phyloP scores from a whole-genome alignment of 805 yeast genomes.

The Kurtzmaniella cleridarum region DNA sequence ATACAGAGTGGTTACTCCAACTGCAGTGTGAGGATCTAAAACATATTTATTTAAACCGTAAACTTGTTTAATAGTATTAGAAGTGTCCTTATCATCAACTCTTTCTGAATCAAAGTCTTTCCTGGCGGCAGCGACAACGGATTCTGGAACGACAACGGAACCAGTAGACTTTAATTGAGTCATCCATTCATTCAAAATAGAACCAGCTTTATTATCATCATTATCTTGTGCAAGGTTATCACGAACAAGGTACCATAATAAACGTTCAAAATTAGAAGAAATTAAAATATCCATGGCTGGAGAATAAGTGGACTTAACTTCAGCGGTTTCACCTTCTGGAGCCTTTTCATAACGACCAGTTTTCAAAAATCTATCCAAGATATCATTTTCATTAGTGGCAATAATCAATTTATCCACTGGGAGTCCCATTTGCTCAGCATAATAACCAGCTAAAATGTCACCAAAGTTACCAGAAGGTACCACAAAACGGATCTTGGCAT shows the following conservation, averaged over 20 bases:
- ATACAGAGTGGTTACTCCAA: slow-evolving; percentile 79
- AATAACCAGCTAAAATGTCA: slow-evolving; percentile 94
- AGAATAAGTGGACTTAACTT: slow-evolving; percentile 82
- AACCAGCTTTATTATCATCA: slow-evolving; percentile 64
- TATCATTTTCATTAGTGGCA: slow-evolving; percentile 95
- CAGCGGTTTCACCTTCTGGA: slow-evolving; percentile 33
- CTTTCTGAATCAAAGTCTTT: slow-evolving; percentile 71
- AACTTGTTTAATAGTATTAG: slow-evolving; percentile 66
- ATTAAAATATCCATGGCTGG: slow-evolving; percentile 99
- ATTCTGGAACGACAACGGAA: slow-evolving; percentile 62
- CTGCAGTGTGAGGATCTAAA: slow-evolving; percentile 95
- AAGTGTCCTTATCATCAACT: slow-evolving; percentile 74
- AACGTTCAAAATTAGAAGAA: slow-evolving; percentile 93
- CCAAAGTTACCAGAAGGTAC: slow-evolving; percentile 99
- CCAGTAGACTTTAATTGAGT: slow-evolving; percentile 68
- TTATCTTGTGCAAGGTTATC: slow-evolving; percentile 52
- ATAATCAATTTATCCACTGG: slow-evolving; percentile 83
- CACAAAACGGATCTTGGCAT: slow-evolving; percentile 62
- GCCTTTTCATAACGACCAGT: slow-evolving; percentile 80
- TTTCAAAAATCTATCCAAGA: slow-evolving; percentile 85
- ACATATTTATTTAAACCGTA: slow-evolving; percentile 71
- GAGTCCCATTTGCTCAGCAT: slow-evolving; percentile 91
- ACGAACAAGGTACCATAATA: slow-evolving; percentile 88
- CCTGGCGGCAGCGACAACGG: slow-evolving; percentile 61
- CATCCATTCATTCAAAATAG: slow-evolving; percentile 72